Conservation (phyloP, 768 basidiomycete species). For the Amanita thiersii region DNA sequence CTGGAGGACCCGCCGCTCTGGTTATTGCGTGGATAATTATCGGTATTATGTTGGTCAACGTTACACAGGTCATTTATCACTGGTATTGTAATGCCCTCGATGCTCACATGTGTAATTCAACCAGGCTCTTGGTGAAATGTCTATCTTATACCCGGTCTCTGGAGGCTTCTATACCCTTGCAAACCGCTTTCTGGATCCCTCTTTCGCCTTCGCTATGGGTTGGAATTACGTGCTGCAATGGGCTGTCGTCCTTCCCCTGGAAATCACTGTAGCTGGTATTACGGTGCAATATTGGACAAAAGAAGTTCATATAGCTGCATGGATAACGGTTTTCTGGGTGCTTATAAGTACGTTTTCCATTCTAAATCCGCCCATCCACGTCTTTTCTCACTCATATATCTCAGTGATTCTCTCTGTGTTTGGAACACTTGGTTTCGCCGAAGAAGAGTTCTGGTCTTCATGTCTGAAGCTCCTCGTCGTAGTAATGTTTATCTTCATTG, state of each 20-base stretch:
- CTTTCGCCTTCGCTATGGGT: constrained; percentile 41
- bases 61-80: constrained; percentile 27
- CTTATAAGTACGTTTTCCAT: constrained; percentile 23
- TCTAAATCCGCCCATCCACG: background rate
- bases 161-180: constrained; percentile 42
- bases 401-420: constrained; percentile 31
- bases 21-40: constrained; percentile 37
- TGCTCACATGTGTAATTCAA: background rate
- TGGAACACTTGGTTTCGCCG: constrained; percentile 38
- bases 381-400: background rate
- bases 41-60: constrained; percentile 40
- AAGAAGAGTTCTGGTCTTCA: constrained; percentile 45
- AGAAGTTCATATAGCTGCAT: constrained; percentile 30
- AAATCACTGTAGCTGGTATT: constrained; percentile 36
- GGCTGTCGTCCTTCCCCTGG: constrained; percentile 34
- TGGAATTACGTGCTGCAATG: constrained; percentile 44
- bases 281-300: constrained; percentile 37
- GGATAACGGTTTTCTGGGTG: constrained; percentile 38
- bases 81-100: background rate
- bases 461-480: constrained; percentile 38
- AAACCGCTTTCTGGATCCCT: constrained; percentile 36
- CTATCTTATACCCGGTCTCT: constrained; percentile 38
- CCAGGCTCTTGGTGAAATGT: constrained; percentile 43
- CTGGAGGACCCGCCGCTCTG: constrained; percentile 34
- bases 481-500: constrained; percentile 38